A percentile compares a stretch with the other conserved stretches of the same genome.
Conservation (phyloP, 129 eudicot genomes). For the Apium graveolens region DNA sequence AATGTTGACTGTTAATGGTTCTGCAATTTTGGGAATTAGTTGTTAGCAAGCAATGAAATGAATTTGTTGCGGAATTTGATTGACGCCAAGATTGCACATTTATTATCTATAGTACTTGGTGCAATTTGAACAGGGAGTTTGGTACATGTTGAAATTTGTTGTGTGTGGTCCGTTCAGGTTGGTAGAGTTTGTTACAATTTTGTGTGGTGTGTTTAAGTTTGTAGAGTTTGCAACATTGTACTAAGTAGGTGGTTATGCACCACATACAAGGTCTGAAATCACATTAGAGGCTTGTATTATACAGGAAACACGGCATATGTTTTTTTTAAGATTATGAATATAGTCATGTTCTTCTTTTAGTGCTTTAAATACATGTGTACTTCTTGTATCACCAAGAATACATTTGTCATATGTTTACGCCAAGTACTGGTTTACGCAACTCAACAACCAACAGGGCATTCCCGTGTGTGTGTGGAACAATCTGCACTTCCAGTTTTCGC, state of each 20-base stretch:
- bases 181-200: neutral
- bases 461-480: no score
- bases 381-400: no score
- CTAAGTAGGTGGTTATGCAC: neutral
- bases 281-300: neutral
- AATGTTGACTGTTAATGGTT: neutral
- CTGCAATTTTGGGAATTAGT: neutral
- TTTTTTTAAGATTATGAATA: neutral
- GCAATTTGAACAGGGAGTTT: neutral
- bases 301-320: conserved; percentile 1
- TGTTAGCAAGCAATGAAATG: neutral
- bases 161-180: neutral
- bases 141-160: neutral
- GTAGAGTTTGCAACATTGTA: neutral
- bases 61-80: neutral
- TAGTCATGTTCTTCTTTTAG: no score
- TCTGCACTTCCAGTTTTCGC: no score
- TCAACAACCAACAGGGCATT: no score
- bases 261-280: neutral
- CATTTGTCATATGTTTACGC: no score
- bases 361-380: no score
- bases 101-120: neutral
- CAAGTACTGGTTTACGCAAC: no score
- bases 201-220: neutral
- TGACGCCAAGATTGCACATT: neutral